These are phyloP conservation scores for Syzygium aqueum DNA, from an alignment of 345 rosid genomes.

Conservation along the genomic window DNA sequence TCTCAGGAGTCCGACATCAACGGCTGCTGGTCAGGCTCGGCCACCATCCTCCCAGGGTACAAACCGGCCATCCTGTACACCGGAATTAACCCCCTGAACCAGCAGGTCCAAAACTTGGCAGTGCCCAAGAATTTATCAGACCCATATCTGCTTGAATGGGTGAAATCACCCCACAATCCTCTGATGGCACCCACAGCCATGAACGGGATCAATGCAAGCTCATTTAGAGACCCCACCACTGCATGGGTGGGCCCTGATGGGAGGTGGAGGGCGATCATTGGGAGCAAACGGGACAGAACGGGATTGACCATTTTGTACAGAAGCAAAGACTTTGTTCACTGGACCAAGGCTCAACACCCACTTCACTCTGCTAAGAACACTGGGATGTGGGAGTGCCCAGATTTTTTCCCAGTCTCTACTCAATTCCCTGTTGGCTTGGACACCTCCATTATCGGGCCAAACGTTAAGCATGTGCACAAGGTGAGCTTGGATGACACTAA, in stretches of 20 bases:
- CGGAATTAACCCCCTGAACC: slow-evolving; percentile 18
- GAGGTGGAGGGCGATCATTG: slow-evolving; percentile 27
- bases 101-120: slow-evolving; percentile 36
- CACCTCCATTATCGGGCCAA: slow-evolving; percentile 9
- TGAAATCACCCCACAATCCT: slow-evolving; percentile 35
- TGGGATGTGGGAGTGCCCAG: slow-evolving; percentile 60
- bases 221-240: slow-evolving; percentile 51
- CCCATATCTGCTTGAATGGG: slow-evolving; percentile 37
- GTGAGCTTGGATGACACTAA: slow-evolving; percentile 29
- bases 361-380: slow-evolving; percentile 19
- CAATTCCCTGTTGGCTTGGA: slow-evolving; percentile 20
- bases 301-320: slow-evolving; percentile 28
- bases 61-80: slow-evolving; percentile 46
- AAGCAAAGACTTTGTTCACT: slow-evolving; percentile 31
- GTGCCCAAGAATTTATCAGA: slow-evolving; percentile 36
- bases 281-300: slow-evolving; percentile 6
- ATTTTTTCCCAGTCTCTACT: slow-evolving; percentile 34
- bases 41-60: slow-evolving; percentile 26
- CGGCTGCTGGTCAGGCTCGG: slow-evolving; percentile 56
- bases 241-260: slow-evolving; percentile 35
- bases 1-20: slow-evolving; percentile 26
- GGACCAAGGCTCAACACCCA: slow-evolving; percentile 23
- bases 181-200: slow-evolving; percentile 10
- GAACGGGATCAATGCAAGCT: slow-evolving; percentile 21
- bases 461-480: slow-evolving; percentile 36